Evolutionary conservation across 2,329 filamentous ascomycete species (phyloP).

Genomic region (Nemania serpens): DNA sequence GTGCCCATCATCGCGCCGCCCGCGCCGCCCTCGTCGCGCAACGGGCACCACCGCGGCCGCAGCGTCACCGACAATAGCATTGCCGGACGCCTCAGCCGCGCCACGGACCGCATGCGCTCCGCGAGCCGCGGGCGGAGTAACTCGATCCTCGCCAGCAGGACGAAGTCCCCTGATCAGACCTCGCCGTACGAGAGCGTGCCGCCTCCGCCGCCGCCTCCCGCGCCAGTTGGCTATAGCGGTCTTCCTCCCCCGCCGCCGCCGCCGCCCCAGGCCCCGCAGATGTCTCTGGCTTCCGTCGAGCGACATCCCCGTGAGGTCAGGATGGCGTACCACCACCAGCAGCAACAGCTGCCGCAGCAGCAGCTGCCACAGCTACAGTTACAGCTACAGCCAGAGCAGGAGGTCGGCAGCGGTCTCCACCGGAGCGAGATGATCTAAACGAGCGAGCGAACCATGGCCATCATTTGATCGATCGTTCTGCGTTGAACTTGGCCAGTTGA

Average conservation of each 20-base stretch:
- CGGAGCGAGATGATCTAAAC: slow-evolving; percentile 60
- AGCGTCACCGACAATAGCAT: slow-evolving; percentile 59
- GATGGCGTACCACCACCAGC: slow-evolving; percentile 42
- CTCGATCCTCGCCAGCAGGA: slow-evolving; percentile 41
- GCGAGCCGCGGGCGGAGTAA: slow-evolving; percentile 61
- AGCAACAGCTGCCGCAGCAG: too few species aligned
- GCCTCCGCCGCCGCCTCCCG: slow-evolving; percentile 34
- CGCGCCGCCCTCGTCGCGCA: slow-evolving; percentile 47
- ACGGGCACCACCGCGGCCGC: slow-evolving; percentile 60
- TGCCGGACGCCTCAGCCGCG: slow-evolving; percentile 59
- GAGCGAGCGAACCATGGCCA: background rate
- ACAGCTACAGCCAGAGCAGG: slow-evolving; percentile 20
- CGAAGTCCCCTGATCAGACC: slow-evolving; percentile 46
- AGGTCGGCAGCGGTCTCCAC: slow-evolving; percentile 56
- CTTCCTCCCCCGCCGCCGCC: slow-evolving; percentile 40
- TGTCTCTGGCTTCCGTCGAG: slow-evolving; percentile 31
- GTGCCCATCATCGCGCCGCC: slow-evolving; percentile 53
- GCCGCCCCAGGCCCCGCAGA: slow-evolving; percentile 25
- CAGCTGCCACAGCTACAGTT: too few species aligned
- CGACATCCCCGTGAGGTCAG: slow-evolving; percentile 46
- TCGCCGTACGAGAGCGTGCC: slow-evolving; percentile 48
- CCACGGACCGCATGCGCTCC: slow-evolving; percentile 64
- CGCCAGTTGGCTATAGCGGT: slow-evolving; percentile 39
- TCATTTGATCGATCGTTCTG: slow-evolving; percentile 4
- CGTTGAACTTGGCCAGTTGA: slow-evolving; percentile 6